Conservation (phyloP, 2,329 filamentous ascomycete species). For the Aspergillus calidoustus region DNA sequence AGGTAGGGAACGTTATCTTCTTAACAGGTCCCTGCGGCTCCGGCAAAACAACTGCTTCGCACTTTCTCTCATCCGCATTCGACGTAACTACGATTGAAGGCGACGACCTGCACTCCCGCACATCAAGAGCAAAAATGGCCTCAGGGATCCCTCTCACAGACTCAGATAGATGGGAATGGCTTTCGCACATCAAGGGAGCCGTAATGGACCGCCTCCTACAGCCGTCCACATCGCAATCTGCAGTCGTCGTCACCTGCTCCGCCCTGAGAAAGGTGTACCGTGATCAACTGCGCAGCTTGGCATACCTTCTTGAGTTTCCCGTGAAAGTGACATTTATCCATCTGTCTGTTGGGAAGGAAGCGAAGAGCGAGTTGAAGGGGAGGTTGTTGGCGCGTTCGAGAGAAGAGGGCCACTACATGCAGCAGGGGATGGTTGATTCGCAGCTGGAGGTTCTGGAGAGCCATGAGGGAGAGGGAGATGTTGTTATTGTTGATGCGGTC, state of each 20-base stretch:
- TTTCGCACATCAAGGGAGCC: conserved; percentile 36
- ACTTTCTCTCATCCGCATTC: conserved; percentile 49
- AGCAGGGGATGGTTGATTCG: conserved; percentile 57
- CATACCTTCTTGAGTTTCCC: conserved; percentile 25
- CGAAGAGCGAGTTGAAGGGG: conserved; percentile 45
- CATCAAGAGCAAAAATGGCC: conserved; percentile 58
- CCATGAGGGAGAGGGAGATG: conserved; percentile 47
- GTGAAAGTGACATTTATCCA: conserved; percentile 44
- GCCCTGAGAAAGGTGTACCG: conserved; percentile 59
- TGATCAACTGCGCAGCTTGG: conserved; percentile 54
- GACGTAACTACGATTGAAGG: conserved; percentile 47
- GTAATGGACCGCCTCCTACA: conserved; percentile 25
- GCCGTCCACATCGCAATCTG: conserved; percentile 6
- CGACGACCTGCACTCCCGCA: conserved; percentile 56
- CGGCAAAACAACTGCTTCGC: conserved; percentile 58
- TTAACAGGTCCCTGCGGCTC: conserved; percentile 59
- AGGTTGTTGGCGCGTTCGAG: conserved; percentile 47
- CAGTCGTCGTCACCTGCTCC: conserved; percentile 59
- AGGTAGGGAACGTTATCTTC: conserved; percentile 24
- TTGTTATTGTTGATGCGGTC: conserved; percentile 24
- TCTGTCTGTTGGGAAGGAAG: conserved; percentile 30
- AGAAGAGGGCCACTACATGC: conserved; percentile 57
- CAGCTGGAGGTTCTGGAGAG: conserved; percentile 56
- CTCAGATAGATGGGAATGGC: conserved; percentile 60
- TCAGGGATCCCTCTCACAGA: conserved; percentile 55